A percentile compares a stretch with the other conserved stretches of the same genome.
Conservation (phyloP, 768 basidiomycete species). For the Hemileccinum impolitum region DNA sequence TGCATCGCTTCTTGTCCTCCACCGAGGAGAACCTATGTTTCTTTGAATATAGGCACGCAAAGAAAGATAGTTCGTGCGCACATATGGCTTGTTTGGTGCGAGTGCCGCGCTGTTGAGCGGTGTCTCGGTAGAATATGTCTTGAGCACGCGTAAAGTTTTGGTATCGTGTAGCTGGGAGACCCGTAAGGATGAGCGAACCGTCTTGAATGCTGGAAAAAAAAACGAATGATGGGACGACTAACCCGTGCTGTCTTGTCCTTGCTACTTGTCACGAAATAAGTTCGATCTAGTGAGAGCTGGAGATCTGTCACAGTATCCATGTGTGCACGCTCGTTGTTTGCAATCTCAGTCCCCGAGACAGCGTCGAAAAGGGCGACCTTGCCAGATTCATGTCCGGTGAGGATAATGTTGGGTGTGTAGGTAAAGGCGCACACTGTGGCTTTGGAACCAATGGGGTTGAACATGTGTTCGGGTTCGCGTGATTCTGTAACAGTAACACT, state of each 20-base stretch:
- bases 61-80: conserved; percentile 31
- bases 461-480: conserved; percentile 69
- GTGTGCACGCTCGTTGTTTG: conserved; percentile 85
- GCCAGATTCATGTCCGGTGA: conserved; percentile 96
- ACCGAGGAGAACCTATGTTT: conserved; percentile 73
- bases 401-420: conserved; percentile 67
- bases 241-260: conserved; percentile 97
- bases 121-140: conserved; percentile 90
- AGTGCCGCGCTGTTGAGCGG: conserved; percentile 93
- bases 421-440: conserved; percentile 96
- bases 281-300: conserved; percentile 84
- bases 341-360: conserved; percentile 79
- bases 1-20: conserved; percentile 98
- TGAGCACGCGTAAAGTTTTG: conserved; percentile 84
- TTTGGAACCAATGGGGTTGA: conserved; percentile 90
- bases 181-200: background rate
- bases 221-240: conserved; percentile 19
- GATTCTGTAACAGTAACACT: conserved; percentile 49
- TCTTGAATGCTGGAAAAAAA: background rate
- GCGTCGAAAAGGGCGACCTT: conserved; percentile 91
- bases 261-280: conserved; percentile 94
- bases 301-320: conserved; percentile 86
- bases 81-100: conserved; percentile 81
- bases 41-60: background rate
- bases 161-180: conserved; percentile 78